Percentiles rank a stretch among this genome's conserved stretches.
Evolutionary conservation across 1,284 basidiomycete species (phyloP).

Genomic region (Leccinum pallidistipes): DNA sequence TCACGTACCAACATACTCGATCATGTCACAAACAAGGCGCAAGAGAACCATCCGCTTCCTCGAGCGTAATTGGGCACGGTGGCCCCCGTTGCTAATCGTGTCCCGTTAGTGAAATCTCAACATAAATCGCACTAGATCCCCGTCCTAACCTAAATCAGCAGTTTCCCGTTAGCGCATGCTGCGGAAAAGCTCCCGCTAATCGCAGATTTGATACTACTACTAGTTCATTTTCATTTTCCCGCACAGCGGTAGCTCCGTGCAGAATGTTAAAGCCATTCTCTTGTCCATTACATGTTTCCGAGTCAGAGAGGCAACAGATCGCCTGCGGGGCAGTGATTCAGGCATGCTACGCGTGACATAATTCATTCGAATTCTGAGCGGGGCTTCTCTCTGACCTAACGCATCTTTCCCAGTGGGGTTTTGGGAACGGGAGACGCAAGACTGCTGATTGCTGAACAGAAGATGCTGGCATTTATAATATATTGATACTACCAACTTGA

Average conservation of each 20-base stretch:
- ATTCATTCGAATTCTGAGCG: background rate
- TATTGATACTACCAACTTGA: background rate
- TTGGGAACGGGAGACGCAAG: background rate
- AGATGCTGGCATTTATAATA: background rate
- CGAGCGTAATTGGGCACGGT: background rate
- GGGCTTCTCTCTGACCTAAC: background rate
- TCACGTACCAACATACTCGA: conserved; percentile 1
- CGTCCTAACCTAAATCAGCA: background rate
- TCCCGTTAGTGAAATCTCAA: background rate
- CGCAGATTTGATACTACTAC: background rate
- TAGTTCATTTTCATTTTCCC: background rate
- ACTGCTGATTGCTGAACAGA: background rate
- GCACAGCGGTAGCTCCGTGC: background rate
- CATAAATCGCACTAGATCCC: background rate
- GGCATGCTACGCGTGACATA: background rate
- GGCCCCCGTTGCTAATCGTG: background rate
- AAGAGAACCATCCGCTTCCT: background rate
- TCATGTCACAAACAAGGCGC: background rate
- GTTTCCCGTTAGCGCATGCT: background rate
- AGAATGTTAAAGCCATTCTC: conserved; percentile 1
- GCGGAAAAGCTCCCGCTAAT: background rate
- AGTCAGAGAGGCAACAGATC: conserved; percentile 20
- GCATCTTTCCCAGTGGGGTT: background rate
- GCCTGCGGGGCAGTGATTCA: background rate
- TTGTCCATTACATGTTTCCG: background rate